Base-by-base conservation (phyloP, 2,329 filamentous ascomycete genomes). In the Cladosporium halotolerans region DNA sequence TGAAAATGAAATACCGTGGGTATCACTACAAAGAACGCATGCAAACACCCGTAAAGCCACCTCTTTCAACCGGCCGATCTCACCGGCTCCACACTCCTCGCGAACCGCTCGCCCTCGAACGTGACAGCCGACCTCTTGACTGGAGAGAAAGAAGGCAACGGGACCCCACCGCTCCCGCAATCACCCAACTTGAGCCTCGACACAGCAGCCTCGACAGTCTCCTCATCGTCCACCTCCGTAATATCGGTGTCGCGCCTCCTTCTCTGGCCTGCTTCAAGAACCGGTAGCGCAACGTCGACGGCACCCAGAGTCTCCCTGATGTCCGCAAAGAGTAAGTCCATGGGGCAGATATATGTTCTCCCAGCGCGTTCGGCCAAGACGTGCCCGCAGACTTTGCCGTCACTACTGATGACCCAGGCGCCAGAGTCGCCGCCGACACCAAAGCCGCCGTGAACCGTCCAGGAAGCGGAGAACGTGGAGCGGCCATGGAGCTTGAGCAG, bases 321-420 rank as follows among this genome's bases (percentile, higher is more conserved):
- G 64, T 97, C 92, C 28, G 86, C 81, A 9, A 97, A 77, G 10
- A 96, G 73, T 2, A 96, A 79, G 54, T 96, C 88, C 92, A 97
- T 97, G 0, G 92, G 92, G 57, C 89, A 93, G 57, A 97, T 93
- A 68, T 96, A 97, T 0, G 90, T 90, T 4, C 89, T 84, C 40
- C 82, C 82, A 10, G 56, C 54, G 65, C 88, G 92, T 57, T 84
- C 82, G 0, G 92, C 92, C 10, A 97, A 77, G 0, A 97, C 88
- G 63, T 96, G 92, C 0, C 92, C 92, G 61, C 89, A 93, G 3
- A 96, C 82, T 36, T 84, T 81, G 1, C 89, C 89, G 5, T 79
- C 78, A 54, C 88, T 85, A 61, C 92, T 88, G 13, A 96, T 83
- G 3, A 97, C 82, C 92, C 92, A 97, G 0, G 92, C 92, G 3